Conservation (phyloP, 2,329 filamentous ascomycete species). For the Sporothrix globosa region DNA sequence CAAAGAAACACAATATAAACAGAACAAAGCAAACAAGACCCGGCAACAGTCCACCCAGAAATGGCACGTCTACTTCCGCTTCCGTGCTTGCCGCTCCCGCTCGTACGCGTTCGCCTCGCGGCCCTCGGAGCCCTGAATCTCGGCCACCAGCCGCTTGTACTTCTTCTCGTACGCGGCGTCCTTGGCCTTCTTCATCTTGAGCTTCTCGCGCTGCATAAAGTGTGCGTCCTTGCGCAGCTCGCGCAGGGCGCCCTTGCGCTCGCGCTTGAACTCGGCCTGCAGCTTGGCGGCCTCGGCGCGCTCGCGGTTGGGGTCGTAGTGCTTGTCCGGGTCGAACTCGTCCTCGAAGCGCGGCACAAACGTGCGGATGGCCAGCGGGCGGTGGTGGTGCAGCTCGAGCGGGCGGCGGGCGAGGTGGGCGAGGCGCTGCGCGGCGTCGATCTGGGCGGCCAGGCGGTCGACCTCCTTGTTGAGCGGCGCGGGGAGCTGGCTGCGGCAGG, state of each 20-base stretch:
- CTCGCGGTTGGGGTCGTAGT: conserved; percentile 95
- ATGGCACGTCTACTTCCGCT: conserved; percentile 52
- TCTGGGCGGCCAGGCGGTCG: conserved; percentile 50
- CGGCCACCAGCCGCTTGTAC: conserved; percentile 85
- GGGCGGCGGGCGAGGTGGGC: conserved; percentile 72
- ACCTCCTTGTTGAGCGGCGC: conserved; percentile 47
- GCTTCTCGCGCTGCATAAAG: conserved; percentile 88
- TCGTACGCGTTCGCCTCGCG: conserved; percentile 86
- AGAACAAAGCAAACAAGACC: neutral
- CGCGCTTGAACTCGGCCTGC: conserved; percentile 87
- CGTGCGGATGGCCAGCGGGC: conserved; percentile 82
- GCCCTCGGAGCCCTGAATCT: conserved; percentile 95
- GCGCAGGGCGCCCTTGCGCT: conserved; percentile 91
- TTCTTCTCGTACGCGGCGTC: conserved; percentile 96
- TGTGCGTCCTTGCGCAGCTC: conserved; percentile 94
- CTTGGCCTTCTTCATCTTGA: conserved; percentile 89
- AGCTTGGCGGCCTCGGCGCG: conserved; percentile 83
- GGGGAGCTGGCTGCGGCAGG: conserved; percentile 57
- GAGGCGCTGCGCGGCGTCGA: conserved; percentile 60
- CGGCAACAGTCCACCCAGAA: neutral
- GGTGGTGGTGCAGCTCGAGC: conserved; percentile 86
- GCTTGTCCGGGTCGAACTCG: conserved; percentile 87
- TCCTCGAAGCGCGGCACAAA: conserved; percentile 96
- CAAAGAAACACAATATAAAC: neutral
- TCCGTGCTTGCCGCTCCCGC: conserved; percentile 76